Conservation (phyloP, 305 asterid species). For the Solanum hybrid region DNA sequence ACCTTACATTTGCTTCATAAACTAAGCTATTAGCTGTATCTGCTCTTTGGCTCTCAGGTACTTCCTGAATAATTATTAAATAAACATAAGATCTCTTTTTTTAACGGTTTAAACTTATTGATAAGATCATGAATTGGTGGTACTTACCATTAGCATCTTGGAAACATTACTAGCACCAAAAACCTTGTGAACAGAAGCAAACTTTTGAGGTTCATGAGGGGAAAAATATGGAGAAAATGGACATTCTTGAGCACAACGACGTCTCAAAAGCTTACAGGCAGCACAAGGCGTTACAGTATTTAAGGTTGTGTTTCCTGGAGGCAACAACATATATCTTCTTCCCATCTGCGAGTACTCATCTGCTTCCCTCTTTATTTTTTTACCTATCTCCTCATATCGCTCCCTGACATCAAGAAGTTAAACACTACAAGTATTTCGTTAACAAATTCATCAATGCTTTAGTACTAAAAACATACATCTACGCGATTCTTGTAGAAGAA, state of each 20-base stretch:
- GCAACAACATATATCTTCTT: slow-evolving; percentile 28
- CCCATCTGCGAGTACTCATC: slow-evolving; percentile 30
- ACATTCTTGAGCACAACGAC: slow-evolving; percentile 83
- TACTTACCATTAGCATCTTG: slow-evolving; percentile 68
- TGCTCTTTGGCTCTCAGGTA: slow-evolving; percentile 63
- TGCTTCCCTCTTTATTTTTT: slow-evolving; percentile 66
- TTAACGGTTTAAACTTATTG: not conserved
- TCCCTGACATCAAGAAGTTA: slow-evolving; percentile 32
- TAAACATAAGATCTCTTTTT: not conserved
- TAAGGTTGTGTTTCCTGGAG: slow-evolving; percentile 27
- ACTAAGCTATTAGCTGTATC: slow-evolving; percentile 80
- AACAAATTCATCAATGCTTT: not conserved
- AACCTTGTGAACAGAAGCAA: slow-evolving; percentile 81
- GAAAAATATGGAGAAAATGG: slow-evolving; percentile 84
- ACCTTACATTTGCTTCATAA: slow-evolving; percentile 72
- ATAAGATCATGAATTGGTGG: not conserved
- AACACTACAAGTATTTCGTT: not conserved
- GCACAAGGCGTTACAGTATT: slow-evolving; percentile 82
- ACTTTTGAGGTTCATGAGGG: slow-evolving; percentile 73
- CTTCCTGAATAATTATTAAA: slow-evolving; percentile 40
- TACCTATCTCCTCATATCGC: slow-evolving; percentile 67
- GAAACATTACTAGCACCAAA: slow-evolving; percentile 89
- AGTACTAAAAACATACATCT: not conserved
- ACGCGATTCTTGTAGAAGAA: not conserved
- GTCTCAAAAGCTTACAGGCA: slow-evolving; percentile 74